A percentile compares a stretch with the other conserved stretches of the same genome.
These are phyloP conservation scores for Xylaria flabelliformis DNA, from an alignment of 495 filamentous ascomycete genomes.

Conservation along the genomic window DNA sequence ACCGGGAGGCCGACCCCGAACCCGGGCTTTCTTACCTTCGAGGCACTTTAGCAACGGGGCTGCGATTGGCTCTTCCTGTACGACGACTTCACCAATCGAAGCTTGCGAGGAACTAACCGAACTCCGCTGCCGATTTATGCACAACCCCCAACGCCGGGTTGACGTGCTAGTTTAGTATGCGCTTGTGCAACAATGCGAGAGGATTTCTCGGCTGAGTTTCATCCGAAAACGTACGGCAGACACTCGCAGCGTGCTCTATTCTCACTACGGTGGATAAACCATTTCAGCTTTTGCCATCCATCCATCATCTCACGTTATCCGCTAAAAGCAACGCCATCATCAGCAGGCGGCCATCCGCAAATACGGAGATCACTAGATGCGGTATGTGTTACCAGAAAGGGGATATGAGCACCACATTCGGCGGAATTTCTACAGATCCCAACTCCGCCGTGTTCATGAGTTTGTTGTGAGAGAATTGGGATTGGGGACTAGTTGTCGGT, in stretches of 20 bases:
- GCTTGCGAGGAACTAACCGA: background rate
- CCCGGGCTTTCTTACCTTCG: background rate
- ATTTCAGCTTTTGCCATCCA: background rate
- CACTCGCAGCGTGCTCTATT: background rate
- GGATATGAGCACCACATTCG: background rate
- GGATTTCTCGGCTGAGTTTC: background rate
- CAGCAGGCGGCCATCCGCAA: background rate
- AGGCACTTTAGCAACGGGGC: background rate
- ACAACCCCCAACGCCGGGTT: background rate
- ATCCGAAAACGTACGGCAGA: background rate
- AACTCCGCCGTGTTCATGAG: too few relatives aligned
- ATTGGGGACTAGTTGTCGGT: background rate
- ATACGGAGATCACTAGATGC: background rate
- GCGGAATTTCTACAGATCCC: too few relatives aligned
- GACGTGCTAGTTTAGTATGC: background rate
- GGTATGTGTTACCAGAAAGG: background rate
- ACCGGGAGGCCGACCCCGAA: constrained; percentile 9
- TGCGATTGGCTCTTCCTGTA: background rate
- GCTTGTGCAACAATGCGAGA: background rate
- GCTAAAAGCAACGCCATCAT: background rate
- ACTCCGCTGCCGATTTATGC: constrained; percentile 1
- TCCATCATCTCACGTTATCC: background rate
- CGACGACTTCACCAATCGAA: background rate
- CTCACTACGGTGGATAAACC: background rate
- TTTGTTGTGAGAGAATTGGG: too few relatives aligned